Evolutionary conservation across 805 yeast genomes (phyloP).

Genomic region (Saccharomycopsis schoenii): DNA sequence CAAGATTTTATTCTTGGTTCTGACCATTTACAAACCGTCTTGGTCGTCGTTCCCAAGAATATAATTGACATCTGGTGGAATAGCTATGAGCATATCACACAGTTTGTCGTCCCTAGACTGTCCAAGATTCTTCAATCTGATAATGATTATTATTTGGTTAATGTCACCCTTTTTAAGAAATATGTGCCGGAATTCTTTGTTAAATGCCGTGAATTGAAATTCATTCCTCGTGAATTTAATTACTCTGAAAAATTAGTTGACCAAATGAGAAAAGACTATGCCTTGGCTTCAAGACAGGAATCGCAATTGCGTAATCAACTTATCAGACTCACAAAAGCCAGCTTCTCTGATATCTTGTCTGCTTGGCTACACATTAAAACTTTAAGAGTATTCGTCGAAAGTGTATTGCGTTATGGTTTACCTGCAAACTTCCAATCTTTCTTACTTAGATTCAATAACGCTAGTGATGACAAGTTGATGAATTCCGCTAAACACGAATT

Average conservation of each 20-base stretch:
- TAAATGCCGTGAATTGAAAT: constrained; percentile 74
- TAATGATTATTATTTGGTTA: constrained; percentile 60
- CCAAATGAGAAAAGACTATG: constrained; percentile 68
- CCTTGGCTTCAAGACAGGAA: constrained; percentile 66
- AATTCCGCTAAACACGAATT: constrained; percentile 60
- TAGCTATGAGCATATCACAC: constrained; percentile 65
- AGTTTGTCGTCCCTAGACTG: constrained; percentile 86
- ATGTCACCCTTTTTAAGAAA: constrained; percentile 80
- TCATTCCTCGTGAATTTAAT: constrained; percentile 86
- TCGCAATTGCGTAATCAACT: constrained; percentile 64
- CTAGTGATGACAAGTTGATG: constrained; percentile 35
- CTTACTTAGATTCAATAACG: constrained; percentile 35
- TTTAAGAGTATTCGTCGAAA: constrained; percentile 81
- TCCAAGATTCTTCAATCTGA: constrained; percentile 66
- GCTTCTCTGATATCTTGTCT: constrained; percentile 78
- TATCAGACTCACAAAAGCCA: constrained; percentile 73
- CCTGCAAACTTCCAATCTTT: constrained; percentile 78
- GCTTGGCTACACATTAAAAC: constrained; percentile 89
- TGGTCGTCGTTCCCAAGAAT: constrained; percentile 77
- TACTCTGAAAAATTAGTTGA: constrained; percentile 72
- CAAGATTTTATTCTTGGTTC: constrained; percentile 77
- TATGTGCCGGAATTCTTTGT: constrained; percentile 57
- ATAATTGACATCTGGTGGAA: constrained; percentile 50
- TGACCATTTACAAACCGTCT: constrained; percentile 77
- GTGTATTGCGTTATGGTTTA: constrained; percentile 89